These are phyloP conservation scores for Cenococcum geophilum DNA, from an alignment of 495 filamentous ascomycete species.

Conservation along the genomic window DNA sequence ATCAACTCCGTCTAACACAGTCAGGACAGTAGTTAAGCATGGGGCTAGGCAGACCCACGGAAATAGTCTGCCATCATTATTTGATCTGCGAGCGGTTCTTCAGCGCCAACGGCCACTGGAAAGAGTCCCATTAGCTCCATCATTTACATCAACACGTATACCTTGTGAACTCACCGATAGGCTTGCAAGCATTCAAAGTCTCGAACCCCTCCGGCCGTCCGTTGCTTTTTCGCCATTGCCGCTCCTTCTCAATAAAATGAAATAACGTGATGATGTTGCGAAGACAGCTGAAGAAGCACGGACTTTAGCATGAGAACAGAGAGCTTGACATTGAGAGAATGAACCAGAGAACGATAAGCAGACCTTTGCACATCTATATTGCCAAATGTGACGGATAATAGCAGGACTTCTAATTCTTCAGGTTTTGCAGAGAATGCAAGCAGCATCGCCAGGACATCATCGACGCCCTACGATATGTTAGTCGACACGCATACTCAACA, in stretches of 20 bases:
- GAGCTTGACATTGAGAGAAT: neutral
- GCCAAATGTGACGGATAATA: constrained; percentile 88
- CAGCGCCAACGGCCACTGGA: constrained; percentile 71
- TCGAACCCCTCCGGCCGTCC: constrained; percentile 63
- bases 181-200: constrained; percentile 60
- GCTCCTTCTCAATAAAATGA: constrained; percentile 85
- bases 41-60: constrained; percentile 51
- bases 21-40: neutral
- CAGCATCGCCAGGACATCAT: constrained; percentile 82
- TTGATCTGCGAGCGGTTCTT: constrained; percentile 78
- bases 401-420: constrained; percentile 79
- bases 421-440: constrained; percentile 76
- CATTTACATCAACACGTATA: neutral
- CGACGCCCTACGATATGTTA: constrained; percentile 59
- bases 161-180: constrained; percentile 43
- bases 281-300: constrained; percentile 57
- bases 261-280: constrained; percentile 89
- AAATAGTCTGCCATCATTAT: constrained; percentile 83
- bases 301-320: neutral
- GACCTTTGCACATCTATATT: constrained; percentile 81
- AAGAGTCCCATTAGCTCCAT: neutral
- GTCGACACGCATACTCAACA: neutral
- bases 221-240: constrained; percentile 67
- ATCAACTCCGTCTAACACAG: constrained; percentile 71
- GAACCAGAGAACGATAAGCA: neutral